Conservation (phyloP, 2,329 filamentous ascomycete species). For the Colletotrichum endophyticum region DNA sequence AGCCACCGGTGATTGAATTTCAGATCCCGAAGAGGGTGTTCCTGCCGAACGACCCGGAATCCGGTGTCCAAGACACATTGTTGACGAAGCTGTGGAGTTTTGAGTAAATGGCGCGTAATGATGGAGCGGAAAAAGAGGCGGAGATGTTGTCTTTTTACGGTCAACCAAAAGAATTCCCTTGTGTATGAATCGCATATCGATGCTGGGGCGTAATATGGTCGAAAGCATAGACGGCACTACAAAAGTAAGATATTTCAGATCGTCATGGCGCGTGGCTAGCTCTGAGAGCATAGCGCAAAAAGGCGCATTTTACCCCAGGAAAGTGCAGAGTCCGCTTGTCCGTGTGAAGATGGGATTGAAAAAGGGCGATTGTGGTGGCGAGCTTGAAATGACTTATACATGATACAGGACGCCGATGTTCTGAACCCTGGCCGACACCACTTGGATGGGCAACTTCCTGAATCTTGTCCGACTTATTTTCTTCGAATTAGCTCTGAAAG, state of each 20-base stretch:
- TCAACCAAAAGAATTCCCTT: neutral
- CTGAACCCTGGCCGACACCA: neutral
- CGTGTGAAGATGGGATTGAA: neutral
- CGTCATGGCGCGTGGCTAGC: neutral
- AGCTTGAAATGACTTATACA: neutral
- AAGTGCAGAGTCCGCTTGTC: neutral
- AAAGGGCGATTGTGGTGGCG: neutral
- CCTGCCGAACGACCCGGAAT: slow-evolving; percentile 52
- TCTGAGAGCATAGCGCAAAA: neutral
- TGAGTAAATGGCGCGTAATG: slow-evolving; percentile 19
- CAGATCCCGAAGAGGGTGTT: slow-evolving; percentile 91
- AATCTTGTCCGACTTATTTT: neutral
- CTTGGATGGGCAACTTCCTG: neutral
- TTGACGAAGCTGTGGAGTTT: slow-evolving; percentile 69
- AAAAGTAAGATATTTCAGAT: neutral
- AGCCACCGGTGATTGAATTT: slow-evolving; percentile 87
- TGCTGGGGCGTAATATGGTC: neutral
- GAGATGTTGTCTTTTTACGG: neutral
- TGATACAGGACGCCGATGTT: neutral
- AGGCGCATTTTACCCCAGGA: neutral
- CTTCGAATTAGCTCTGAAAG: neutral
- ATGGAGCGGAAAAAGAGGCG: neutral
- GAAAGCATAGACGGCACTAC: neutral
- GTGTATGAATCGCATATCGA: neutral
- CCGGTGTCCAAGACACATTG: slow-evolving; percentile 56